Percentiles rank a stretch among this genome's conserved stretches.
These are phyloP conservation scores for Leishmania major DNA, from an alignment of 208 protist genomes.

Conservation along the genomic window DNA sequence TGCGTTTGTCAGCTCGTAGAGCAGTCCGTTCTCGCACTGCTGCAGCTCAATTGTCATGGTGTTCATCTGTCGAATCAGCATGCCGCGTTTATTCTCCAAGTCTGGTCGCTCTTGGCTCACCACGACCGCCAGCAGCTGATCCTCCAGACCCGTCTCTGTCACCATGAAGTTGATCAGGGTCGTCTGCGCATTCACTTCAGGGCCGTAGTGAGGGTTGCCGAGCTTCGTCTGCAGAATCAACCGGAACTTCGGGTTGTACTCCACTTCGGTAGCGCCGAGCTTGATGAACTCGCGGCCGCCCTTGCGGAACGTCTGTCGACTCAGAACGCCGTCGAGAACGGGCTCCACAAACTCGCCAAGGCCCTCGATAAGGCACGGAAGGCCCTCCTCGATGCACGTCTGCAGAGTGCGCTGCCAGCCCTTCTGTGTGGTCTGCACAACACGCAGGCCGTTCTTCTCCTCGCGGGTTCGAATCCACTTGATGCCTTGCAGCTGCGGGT, in stretches of 20 bases:
- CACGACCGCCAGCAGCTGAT: slow-evolving; percentile 98
- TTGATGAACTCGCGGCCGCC: slow-evolving; percentile 93
- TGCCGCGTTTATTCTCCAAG: slow-evolving; percentile 95
- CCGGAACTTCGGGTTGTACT: slow-evolving; percentile 96
- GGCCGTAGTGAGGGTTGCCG: slow-evolving; percentile 98
- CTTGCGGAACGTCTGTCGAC: slow-evolving; percentile 95
- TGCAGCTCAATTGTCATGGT: slow-evolving; percentile 98
- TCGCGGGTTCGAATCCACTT: slow-evolving; percentile 97
- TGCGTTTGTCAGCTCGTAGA: slow-evolving; percentile 95
- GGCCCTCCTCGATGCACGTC: slow-evolving; percentile 93
- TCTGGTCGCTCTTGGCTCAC: slow-evolving; percentile 98
- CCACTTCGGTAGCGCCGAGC: slow-evolving; percentile 96
- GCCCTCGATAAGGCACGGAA: slow-evolving; percentile 96
- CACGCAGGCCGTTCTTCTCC: slow-evolving; percentile 94
- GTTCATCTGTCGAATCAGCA: slow-evolving; percentile 97
- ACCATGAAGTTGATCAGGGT: slow-evolving; percentile 99
- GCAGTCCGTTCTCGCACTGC: slow-evolving; percentile 96
- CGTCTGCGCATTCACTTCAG: slow-evolving; percentile 98
- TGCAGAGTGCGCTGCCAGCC: slow-evolving; percentile 92
- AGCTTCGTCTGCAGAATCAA: slow-evolving; percentile 98
- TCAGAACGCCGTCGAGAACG: slow-evolving; percentile 97
- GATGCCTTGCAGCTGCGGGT: slow-evolving; percentile 98
- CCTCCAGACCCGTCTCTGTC: slow-evolving; percentile 97
- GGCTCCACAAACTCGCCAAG: slow-evolving; percentile 97
- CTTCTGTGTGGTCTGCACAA: slow-evolving; percentile 92